phyloP scores from a whole-genome alignment of 257 asterid genomes.

The Jacaranda mimosifolia region DNA sequence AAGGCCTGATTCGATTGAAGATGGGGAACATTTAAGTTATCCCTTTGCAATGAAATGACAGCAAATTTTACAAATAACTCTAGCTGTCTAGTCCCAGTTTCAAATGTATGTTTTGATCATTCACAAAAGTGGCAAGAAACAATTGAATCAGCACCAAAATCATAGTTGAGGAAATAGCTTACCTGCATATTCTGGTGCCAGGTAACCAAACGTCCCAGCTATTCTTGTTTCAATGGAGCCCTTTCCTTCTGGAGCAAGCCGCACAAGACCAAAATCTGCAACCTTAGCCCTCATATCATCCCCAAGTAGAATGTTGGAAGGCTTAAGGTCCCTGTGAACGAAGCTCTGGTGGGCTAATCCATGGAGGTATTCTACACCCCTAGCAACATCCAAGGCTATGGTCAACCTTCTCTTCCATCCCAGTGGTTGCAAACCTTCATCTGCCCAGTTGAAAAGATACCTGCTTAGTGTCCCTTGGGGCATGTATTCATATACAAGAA shows the following conservation, averaged over 20 bases:
- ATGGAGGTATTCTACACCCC: slow-evolving; percentile 94
- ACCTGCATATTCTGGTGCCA: slow-evolving; percentile 99
- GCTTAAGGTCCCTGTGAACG: slow-evolving; percentile 90
- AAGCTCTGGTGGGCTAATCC: slow-evolving; percentile 95
- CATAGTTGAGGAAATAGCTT: slow-evolving; percentile 9
- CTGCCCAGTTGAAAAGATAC: slow-evolving; percentile 79
- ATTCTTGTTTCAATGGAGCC: slow-evolving; percentile 85
- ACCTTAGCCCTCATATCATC: slow-evolving; percentile 98
- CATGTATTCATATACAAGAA: slow-evolving; percentile 90
- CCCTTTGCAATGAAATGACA: not conserved
- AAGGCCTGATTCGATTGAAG: not conserved
- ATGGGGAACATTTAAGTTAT: not conserved
- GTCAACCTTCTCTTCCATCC: slow-evolving; percentile 87
- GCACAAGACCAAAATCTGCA: slow-evolving; percentile 93
- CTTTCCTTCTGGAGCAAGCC: slow-evolving; percentile 95
- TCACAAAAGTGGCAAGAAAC: too few relatives aligned
- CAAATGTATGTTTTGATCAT: slow-evolving; percentile 1
- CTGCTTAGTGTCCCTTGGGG: slow-evolving; percentile 92
- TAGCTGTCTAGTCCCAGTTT: not conserved
- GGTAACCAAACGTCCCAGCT: slow-evolving; percentile 94
- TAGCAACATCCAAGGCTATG: slow-evolving; percentile 84
- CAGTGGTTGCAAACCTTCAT: slow-evolving; percentile 76
- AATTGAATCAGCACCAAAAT: not conserved
- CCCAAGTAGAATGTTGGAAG: slow-evolving; percentile 91
- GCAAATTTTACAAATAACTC: not conserved